phyloP scores from a whole-genome alignment of 768 basidiomycete genomes.

The Suillus occidentalis region DNA sequence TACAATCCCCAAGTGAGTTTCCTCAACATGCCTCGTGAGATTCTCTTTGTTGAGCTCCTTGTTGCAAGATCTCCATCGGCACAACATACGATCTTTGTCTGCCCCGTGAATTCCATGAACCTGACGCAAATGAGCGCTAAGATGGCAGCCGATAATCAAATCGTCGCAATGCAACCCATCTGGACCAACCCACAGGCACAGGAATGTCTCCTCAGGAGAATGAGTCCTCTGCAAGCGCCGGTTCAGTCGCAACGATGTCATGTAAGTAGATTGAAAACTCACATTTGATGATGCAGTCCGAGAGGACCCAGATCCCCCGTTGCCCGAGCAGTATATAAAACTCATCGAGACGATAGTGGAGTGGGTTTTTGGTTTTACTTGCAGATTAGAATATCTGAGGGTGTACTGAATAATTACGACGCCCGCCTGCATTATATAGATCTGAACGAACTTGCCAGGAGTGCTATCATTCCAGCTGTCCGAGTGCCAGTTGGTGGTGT shows the following conservation, averaged over 20 bases:
- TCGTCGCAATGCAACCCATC: not conserved
- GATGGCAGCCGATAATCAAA: not conserved
- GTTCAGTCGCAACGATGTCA: not conserved
- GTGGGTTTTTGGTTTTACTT: not conserved
- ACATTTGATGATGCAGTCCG: not conserved
- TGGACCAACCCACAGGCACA: not conserved
- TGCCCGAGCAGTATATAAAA: fast-evolving
- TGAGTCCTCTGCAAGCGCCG: not conserved
- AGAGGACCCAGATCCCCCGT: not conserved
- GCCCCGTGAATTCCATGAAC: not conserved
- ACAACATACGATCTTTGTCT: not conserved
- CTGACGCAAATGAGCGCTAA: not conserved
- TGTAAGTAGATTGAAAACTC: not conserved
- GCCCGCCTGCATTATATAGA: not conserved
- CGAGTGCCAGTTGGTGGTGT: not conserved
- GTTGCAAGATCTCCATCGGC: not conserved
- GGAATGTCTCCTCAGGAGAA: not conserved
- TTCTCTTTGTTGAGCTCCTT: not conserved
- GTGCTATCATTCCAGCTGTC: not conserved
- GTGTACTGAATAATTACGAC: not conserved
- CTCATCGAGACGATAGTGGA: not conserved
- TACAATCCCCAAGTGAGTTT: constrained; percentile 19
- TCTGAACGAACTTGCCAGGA: not conserved
- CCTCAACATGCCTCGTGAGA: constrained; percentile 23
- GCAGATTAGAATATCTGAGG: not conserved